phyloP scores from a whole-genome alignment of 768 basidiomycete species.

The Podaxis sp. region DNA sequence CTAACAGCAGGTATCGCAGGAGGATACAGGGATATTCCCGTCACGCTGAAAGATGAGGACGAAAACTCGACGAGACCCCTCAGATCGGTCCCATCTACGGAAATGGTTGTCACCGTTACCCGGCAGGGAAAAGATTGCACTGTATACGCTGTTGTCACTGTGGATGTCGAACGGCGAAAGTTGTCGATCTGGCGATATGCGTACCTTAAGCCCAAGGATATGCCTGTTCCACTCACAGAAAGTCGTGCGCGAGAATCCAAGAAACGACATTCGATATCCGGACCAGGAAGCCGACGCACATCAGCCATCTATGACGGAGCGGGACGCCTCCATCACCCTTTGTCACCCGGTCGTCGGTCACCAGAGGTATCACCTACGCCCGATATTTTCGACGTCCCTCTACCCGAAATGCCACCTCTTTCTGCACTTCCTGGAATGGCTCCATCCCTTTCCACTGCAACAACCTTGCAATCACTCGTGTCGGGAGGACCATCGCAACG shows the following conservation, averaged over 20 bases:
- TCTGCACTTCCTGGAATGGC: conserved; percentile 54
- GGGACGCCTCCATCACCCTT: conserved; percentile 32
- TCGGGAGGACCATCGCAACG: conserved; percentile 26
- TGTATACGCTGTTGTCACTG: conserved; percentile 55
- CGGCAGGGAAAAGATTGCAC: conserved; percentile 33
- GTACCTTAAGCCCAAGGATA: conserved; percentile 59
- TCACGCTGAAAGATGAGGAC: conserved; percentile 53
- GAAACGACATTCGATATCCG: conserved; percentile 42
- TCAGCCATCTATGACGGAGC: conserved; percentile 38
- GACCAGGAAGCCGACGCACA: conserved; percentile 36
- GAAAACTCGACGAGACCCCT: conserved; percentile 50
- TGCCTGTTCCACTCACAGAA: conserved; percentile 12
- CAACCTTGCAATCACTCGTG: conserved; percentile 51
- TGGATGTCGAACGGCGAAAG: conserved; percentile 50
- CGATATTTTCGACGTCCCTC: conserved; percentile 30
- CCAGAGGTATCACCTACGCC: conserved; percentile 35
- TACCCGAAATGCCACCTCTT: conserved; percentile 38
- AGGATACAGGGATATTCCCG: conserved; percentile 33
- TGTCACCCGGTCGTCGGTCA: conserved; percentile 35
- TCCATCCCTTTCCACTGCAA: conserved; percentile 49
- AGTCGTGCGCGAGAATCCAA: conserved; percentile 24
- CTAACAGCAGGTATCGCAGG: conserved; percentile 61
- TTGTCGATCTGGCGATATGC: conserved; percentile 75
- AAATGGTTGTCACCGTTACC: conserved; percentile 60
- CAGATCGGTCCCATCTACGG: conserved; percentile 57